Evolutionary conservation across 805 yeast genomes (phyloP).

Genomic region (Naumovozyma castellii): DNA sequence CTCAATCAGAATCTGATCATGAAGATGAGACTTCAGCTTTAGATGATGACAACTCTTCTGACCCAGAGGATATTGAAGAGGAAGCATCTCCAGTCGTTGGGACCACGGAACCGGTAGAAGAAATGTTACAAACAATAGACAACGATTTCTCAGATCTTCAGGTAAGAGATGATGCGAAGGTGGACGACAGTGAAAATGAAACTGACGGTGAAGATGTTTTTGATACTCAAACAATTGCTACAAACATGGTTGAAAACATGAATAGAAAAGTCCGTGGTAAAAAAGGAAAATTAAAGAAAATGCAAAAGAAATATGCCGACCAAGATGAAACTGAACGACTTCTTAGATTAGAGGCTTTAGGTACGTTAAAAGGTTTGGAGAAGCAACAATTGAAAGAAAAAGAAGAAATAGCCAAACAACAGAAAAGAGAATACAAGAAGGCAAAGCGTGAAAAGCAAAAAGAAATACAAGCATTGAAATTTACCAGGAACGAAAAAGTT

Average conservation of each 20-base stretch:
- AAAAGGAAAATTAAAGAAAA: conserved; percentile 73
- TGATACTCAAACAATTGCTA: conserved; percentile 9
- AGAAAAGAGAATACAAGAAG: conserved; percentile 28
- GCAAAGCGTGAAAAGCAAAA: conserved; percentile 32
- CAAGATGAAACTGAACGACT: conserved; percentile 86
- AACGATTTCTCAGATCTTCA: not conserved
- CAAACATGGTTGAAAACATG: conserved; percentile 19
- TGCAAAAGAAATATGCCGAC: conserved; percentile 72
- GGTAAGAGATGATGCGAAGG: not conserved
- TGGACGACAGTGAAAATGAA: conserved; percentile 2
- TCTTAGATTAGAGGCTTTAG: conserved; percentile 69
- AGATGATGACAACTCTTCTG: no score
- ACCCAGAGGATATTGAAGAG: conserved; percentile 4
- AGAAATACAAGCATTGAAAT: conserved; percentile 30
- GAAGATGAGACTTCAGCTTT: conserved; percentile 4
- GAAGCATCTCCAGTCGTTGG: conserved; percentile 3
- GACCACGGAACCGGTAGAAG: not conserved
- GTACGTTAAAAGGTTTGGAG: conserved; percentile 59
- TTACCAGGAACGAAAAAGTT: conserved; percentile 32
- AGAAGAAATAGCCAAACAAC: conserved; percentile 29
- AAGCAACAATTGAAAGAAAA: conserved; percentile 31
- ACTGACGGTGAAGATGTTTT: not conserved
- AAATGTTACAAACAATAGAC: no score
- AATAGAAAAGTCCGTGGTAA: conserved; percentile 63
- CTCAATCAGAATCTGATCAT: conserved; percentile 8